These are phyloP conservation scores for Pseudozyma hubeiensis DNA, from an alignment of 1,284 basidiomycete genomes.

Conservation along the genomic window DNA sequence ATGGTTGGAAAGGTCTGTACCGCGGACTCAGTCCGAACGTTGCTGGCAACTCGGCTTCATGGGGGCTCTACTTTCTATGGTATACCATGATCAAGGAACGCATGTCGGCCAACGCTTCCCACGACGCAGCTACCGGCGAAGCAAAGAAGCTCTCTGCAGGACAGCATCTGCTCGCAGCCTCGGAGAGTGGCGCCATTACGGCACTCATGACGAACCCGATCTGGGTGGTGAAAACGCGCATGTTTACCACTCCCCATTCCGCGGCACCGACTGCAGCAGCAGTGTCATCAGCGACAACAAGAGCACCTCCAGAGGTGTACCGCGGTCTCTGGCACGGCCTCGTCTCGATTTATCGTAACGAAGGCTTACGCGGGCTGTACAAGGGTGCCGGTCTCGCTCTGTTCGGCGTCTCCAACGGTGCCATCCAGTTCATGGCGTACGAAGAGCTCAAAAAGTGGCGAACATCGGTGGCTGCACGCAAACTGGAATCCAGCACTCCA, in stretches of 20 bases:
- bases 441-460: conserved; percentile 91
- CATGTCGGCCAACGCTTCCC: conserved; percentile 52
- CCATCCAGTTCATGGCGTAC: conserved; percentile 95
- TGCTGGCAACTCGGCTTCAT: conserved; percentile 94
- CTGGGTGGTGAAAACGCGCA: conserved; percentile 97
- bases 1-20: conserved; percentile 89
- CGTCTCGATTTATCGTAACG: conserved; percentile 52
- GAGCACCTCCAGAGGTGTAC: conserved; percentile 44
- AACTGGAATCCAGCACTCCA: neutral
- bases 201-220: conserved; percentile 96
- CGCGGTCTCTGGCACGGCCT: conserved; percentile 60
- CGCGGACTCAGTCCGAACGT: conserved; percentile 90
- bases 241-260: conserved; percentile 83
- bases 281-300: neutral
- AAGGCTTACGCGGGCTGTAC: conserved; percentile 85
- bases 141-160: conserved; percentile 75
- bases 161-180: conserved; percentile 88
- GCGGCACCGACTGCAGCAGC: conserved; percentile 13
- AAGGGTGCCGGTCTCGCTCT: conserved; percentile 89
- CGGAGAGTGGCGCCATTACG: conserved; percentile 90
- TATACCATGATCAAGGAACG: conserved; percentile 90
- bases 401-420: conserved; percentile 93
- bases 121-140: conserved; percentile 17
- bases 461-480: conserved; percentile 70
- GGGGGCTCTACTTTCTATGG: conserved; percentile 99